phyloP scores from a whole-genome alignment of 2,329 filamentous ascomycete genomes.

The Uncinocarpus reesii region DNA sequence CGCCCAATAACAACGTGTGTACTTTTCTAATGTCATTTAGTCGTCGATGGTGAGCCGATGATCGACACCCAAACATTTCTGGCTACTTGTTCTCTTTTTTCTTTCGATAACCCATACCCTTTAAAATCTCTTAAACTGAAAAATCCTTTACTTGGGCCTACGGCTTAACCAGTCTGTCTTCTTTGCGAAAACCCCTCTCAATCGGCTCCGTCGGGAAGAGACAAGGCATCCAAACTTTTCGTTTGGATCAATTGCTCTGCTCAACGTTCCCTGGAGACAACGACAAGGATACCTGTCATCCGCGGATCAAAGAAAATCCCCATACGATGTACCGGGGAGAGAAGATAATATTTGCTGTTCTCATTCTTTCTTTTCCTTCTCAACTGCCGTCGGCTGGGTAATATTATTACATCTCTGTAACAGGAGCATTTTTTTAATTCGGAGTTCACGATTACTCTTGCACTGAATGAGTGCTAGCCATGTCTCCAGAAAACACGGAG shows the following conservation, averaged over 20 bases:
- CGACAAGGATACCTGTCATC: neutral
- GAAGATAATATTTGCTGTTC: too few species aligned
- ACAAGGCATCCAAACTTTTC: conserved; percentile 8
- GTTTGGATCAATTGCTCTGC: conserved; percentile 10
- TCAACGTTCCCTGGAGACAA: neutral
- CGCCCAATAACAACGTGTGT: neutral
- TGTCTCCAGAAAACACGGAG: conserved; percentile 1
- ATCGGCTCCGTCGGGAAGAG: neutral
- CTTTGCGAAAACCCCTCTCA: neutral
- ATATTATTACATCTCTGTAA: conserved; percentile 3
- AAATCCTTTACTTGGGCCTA: neutral
- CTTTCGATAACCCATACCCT: conserved; percentile 18
- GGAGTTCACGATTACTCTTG: conserved; percentile 6
- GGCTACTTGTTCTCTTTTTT: conserved; percentile 1
- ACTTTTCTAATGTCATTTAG: conserved; percentile 19
- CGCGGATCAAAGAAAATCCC: neutral
- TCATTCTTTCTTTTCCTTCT: too few species aligned
- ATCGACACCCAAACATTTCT: neutral
- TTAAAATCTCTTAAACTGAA: conserved; percentile 5
- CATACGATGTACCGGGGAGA: neutral
- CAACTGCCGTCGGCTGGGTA: conserved; percentile 7
- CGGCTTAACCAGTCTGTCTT: conserved; percentile 1
- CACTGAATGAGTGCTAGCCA: conserved; percentile 6
- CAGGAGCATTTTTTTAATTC: conserved; percentile 7
- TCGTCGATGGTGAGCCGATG: conserved; percentile 32